Evolutionary conservation across 768 basidiomycete species (phyloP).

Genomic region (Gymnopilus junonius): DNA sequence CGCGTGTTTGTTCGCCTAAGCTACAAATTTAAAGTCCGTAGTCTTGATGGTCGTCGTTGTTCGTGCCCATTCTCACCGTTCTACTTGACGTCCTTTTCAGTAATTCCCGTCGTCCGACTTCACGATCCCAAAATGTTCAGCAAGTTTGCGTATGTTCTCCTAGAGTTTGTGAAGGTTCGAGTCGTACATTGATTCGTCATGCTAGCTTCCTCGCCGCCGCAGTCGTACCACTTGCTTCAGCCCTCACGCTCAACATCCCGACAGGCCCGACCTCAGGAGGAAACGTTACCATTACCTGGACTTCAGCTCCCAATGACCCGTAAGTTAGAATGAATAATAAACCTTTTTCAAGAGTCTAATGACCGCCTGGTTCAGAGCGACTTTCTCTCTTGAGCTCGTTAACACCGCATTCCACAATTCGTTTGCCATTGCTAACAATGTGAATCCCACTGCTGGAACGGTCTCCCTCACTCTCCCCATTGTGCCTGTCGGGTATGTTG

Average conservation of each 20-base stretch:
- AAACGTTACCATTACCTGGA: slow-evolving; percentile 51
- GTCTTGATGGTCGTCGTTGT: slow-evolving; percentile 7
- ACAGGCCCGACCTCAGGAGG: slow-evolving; percentile 35
- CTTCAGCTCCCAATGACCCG: slow-evolving; percentile 45
- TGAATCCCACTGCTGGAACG: slow-evolving; percentile 38
- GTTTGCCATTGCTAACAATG: slow-evolving; percentile 60
- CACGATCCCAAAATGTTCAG: slow-evolving; percentile 50
- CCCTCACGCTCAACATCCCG: slow-evolving; percentile 47
- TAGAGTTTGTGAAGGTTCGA: background rate
- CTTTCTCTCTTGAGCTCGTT: slow-evolving; percentile 50
- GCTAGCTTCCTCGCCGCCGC: slow-evolving; percentile 43
- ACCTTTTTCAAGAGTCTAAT: background rate
- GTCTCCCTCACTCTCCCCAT: slow-evolving; percentile 48
- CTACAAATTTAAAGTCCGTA: slow-evolving; percentile 27
- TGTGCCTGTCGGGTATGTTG: slow-evolving; percentile 51
- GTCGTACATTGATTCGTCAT: background rate
- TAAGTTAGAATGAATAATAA: slow-evolving; percentile 22
- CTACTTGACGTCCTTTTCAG: slow-evolving; percentile 19
- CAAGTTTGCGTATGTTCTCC: slow-evolving; percentile 46
- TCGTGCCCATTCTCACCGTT: slow-evolving; percentile 21
- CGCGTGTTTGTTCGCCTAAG: slow-evolving; percentile 26
- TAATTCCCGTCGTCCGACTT: slow-evolving; percentile 25
- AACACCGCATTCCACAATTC: slow-evolving; percentile 55
- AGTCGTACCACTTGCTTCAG: slow-evolving; percentile 51
- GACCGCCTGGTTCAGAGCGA: slow-evolving; percentile 13